A percentile compares a stretch with the other conserved stretches of the same genome.
Evolutionary conservation across 2,329 filamentous ascomycete genomes (phyloP).

Genomic region (Diatrype stigma): DNA sequence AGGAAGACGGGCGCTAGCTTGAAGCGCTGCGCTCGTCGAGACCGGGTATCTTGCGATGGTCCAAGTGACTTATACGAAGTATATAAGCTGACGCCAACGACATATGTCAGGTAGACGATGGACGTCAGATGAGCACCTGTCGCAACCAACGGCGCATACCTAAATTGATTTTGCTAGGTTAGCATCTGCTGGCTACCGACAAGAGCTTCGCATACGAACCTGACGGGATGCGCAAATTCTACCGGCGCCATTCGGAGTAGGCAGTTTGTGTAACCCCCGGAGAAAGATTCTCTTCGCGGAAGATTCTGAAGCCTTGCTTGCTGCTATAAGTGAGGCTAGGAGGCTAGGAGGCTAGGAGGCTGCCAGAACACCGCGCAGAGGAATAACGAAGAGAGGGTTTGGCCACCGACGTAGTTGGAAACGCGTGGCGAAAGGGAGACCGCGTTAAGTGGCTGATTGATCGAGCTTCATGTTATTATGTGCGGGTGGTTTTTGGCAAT

Average conservation of each 20-base stretch:
- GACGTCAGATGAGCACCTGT: constrained; percentile 24
- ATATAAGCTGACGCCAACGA: constrained; percentile 29
- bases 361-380: neutral
- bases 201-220: constrained; percentile 12
- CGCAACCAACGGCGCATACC: constrained; percentile 28
- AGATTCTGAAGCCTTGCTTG: too few relatives aligned
- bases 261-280: neutral
- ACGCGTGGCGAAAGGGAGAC: neutral
- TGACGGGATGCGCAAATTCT: constrained; percentile 23
- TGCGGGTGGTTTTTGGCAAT: neutral
- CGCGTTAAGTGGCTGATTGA: neutral
- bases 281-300: neutral
- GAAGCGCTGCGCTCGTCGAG: constrained; percentile 28
- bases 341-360: neutral
- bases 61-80: constrained; percentile 30
- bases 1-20: constrained; percentile 31
- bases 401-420: too few relatives aligned
- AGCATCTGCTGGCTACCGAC: neutral
- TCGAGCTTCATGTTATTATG: too few relatives aligned
- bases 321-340: neutral
- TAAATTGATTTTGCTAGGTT: constrained; percentile 9
- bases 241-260: constrained; percentile 24
- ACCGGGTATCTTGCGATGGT: constrained; percentile 33
- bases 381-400: neutral
- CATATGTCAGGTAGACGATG: constrained; percentile 29